Percentiles rank a stretch among this genome's conserved stretches.
Evolutionary conservation across 352 stramenopile genomes (phyloP).

Genomic region (Globisporangium spiculum): DNA sequence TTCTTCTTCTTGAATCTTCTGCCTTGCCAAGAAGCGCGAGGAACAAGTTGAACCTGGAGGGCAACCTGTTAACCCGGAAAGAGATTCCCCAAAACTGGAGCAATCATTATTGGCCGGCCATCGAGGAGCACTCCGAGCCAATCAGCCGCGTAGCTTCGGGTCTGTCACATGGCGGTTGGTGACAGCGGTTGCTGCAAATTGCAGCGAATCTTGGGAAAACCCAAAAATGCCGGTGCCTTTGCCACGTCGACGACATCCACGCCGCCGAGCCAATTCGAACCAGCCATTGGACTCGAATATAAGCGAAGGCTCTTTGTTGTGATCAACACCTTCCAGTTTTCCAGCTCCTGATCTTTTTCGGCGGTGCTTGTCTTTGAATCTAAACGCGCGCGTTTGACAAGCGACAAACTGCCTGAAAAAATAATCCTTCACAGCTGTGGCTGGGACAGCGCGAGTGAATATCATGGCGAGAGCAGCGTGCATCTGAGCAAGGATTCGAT

Average conservation of each 20-base stretch:
- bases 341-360: not conserved
- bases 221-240: not conserved
- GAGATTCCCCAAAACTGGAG: not conserved
- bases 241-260: not conserved
- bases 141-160: not conserved
- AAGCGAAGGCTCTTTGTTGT: not conserved
- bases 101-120: not conserved
- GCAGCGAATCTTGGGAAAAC: not conserved
- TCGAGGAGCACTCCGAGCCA: not conserved
- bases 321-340: not conserved
- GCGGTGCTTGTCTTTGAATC: not conserved
- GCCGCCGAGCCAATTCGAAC: not conserved
- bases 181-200: too few species aligned
- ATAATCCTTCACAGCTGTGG: not conserved
- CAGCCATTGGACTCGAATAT: not conserved
- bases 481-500: not conserved
- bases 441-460: not conserved
- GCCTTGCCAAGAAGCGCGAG: not conserved
- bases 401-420: not conserved
- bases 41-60: not conserved
- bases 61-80: not conserved
- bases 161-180: constrained; percentile 4
- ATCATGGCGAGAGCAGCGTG: too few species aligned
- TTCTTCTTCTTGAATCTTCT: not conserved
- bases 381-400: not conserved